These are phyloP conservation scores for Agrocybe praecox DNA, from an alignment of 768 basidiomycete species.

Conservation along the genomic window DNA sequence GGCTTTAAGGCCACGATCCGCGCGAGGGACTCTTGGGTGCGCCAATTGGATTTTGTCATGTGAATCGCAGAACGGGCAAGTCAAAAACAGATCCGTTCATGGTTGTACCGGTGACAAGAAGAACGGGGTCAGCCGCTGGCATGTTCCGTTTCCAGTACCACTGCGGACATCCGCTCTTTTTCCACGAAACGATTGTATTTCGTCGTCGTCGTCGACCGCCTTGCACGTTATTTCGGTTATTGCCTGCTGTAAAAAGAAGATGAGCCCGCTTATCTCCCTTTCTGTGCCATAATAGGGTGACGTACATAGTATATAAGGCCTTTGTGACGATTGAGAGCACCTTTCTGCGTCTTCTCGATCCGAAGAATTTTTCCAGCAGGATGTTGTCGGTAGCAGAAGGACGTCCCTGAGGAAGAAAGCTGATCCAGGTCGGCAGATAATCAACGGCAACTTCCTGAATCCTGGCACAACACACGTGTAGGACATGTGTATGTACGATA, in stretches of 20 bases:
- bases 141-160: conserved; percentile 18
- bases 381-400: not conserved
- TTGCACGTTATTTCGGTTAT: not conserved
- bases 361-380: not conserved
- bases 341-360: not conserved
- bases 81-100: conserved; percentile 12
- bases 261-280: conserved; percentile 18
- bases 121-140: conserved; percentile 19
- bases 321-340: not conserved
- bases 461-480: no score
- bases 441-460: conserved; percentile 1
- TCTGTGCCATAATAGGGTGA: not conserved
- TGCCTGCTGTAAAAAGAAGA: not conserved
- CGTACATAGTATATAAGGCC: not conserved
- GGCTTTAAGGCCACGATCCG: conserved; percentile 16
- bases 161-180: conserved; percentile 28
- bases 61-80: conserved; percentile 22
- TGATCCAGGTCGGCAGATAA: not conserved
- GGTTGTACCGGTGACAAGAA: conserved; percentile 16
- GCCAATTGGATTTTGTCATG: conserved; percentile 25
- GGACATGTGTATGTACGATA: not conserved
- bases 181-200: conserved; percentile 16
- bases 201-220: not conserved
- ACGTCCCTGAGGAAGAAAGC: not conserved
- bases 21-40: conserved; percentile 12